phyloP scores from a whole-genome alignment of 305 asterid genomes.

The Coffea humblotiana region DNA sequence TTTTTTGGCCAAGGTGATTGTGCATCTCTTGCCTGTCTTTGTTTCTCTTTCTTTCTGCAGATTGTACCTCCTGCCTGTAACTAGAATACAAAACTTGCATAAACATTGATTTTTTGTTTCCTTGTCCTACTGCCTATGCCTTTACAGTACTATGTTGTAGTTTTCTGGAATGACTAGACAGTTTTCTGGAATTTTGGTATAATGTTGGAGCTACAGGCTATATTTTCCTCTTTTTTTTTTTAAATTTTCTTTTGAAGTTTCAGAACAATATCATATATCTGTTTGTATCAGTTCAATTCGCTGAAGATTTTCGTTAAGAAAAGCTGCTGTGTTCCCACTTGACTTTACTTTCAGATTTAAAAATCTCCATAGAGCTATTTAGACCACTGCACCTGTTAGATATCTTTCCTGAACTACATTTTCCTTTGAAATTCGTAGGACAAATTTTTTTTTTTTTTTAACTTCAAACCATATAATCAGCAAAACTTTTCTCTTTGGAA shows the following conservation, averaged over 20 bases:
- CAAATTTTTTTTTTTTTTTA: background rate
- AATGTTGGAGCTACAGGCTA: background rate
- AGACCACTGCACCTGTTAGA: background rate
- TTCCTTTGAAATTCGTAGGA: background rate
- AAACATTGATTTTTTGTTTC: background rate
- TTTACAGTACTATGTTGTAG: background rate
- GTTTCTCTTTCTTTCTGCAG: background rate
- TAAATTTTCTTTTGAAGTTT: background rate
- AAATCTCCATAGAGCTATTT: background rate
- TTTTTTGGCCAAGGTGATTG: conserved; percentile 39
- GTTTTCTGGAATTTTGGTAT: background rate
- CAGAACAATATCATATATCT: background rate
- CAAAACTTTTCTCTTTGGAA: background rate
- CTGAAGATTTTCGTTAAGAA: background rate
- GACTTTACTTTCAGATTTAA: no score
- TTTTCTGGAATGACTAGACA: background rate
- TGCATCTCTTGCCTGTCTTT: conserved; percentile 20
- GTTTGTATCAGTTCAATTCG: background rate
- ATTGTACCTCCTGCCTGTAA: background rate
- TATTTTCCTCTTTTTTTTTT: no score
- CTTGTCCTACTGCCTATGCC: background rate
- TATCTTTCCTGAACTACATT: background rate
- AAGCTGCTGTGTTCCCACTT: background rate
- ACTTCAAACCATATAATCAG: background rate
- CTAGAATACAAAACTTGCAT: background rate